phyloP scores from a whole-genome alignment of 2,329 filamentous ascomycete genomes.

The Phyllachora maydis region DNA sequence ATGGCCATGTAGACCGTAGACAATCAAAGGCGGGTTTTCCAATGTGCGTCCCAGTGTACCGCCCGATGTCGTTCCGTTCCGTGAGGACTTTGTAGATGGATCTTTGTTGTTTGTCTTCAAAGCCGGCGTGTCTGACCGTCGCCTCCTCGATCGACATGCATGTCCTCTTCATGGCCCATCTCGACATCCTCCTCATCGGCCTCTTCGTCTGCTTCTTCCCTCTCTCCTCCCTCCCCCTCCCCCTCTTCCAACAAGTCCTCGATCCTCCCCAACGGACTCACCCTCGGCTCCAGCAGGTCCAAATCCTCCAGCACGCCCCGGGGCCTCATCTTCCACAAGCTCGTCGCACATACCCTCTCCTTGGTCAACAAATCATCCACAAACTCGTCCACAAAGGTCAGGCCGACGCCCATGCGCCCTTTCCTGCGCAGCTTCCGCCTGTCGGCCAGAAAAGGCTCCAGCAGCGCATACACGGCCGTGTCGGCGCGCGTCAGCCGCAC shows the following conservation, averaged over 20 bases:
- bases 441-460: slow-evolving; percentile 74
- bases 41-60: too few relatives aligned
- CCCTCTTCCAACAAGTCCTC: slow-evolving; percentile 48
- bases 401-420: slow-evolving; percentile 48
- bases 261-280: slow-evolving; percentile 65
- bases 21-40: too few relatives aligned
- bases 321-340: slow-evolving; percentile 75
- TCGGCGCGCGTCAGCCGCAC: slow-evolving; percentile 71
- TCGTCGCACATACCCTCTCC: slow-evolving; percentile 79
- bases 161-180: too few relatives aligned
- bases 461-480: slow-evolving; percentile 54
- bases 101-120: too few relatives aligned
- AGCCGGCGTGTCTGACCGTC: neutral
- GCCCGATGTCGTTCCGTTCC: too few relatives aligned
- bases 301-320: slow-evolving; percentile 72
- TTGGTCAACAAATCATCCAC: slow-evolving; percentile 81
- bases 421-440: slow-evolving; percentile 63
- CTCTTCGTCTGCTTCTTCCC: slow-evolving; percentile 8
- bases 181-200: slow-evolving; percentile 8
- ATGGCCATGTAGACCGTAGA: too few relatives aligned
- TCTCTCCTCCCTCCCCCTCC: slow-evolving; percentile 24
- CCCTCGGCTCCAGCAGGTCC: slow-evolving; percentile 66
- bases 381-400: slow-evolving; percentile 82
- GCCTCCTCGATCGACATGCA: too few relatives aligned
- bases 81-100: too few relatives aligned